phyloP scores from a whole-genome alignment of 2,329 filamentous ascomycete species.

The Aspergillus caelatus region DNA sequence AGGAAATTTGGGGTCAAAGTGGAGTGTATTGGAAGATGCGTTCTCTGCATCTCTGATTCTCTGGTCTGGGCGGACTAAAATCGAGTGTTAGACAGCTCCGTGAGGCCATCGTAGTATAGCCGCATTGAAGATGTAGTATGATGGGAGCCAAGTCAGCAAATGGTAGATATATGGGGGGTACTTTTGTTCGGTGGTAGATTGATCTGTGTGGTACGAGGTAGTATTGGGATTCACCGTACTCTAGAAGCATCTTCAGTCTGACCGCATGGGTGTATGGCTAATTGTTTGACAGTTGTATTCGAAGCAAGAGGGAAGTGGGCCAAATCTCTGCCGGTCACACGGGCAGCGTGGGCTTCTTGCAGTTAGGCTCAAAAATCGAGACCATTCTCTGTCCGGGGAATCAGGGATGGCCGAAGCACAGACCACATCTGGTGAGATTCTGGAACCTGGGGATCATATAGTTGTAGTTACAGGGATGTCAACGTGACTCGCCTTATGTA shows the following conservation, averaged over 20 bases:
- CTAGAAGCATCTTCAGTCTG: neutral
- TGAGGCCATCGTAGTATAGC: no score
- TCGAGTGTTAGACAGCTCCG: neutral
- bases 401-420: neutral
- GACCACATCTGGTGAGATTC: neutral
- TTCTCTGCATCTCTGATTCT: neutral
- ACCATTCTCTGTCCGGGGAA: neutral
- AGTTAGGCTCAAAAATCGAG: neutral
- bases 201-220: neutral
- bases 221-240: neutral
- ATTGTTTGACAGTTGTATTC: neutral
- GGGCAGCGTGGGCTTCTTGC: constrained; percentile 3
- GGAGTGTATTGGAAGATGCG: neutral
- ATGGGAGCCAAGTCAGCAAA: neutral
- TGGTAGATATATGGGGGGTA: no score
- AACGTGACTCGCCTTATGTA: neutral
- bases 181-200: neutral
- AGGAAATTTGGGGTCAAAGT: neutral
- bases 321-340: constrained; percentile 16
- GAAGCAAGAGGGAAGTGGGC: neutral
- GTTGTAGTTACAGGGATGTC: neutral
- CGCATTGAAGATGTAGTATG: neutral
- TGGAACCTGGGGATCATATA: neutral
- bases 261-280: neutral
- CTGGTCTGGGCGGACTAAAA: neutral